Conservation (phyloP, 495 filamentous ascomycete species). For the Aspergillus sclerotioniger region DNA sequence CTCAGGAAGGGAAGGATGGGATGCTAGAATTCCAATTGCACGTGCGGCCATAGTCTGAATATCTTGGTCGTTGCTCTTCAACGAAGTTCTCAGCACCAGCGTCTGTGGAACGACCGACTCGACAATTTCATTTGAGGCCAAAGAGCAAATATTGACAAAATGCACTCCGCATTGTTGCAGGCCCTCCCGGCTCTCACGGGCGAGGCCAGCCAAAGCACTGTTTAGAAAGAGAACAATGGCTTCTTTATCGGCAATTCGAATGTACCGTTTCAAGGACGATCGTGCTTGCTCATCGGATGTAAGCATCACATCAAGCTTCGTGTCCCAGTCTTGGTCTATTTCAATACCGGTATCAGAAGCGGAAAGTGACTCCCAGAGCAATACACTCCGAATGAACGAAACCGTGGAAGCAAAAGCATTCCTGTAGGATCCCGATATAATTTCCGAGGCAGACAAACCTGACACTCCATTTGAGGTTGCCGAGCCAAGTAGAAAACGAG, state of each 20-base stretch:
- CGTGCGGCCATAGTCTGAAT: conserved; percentile 62
- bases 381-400: conserved; percentile 67
- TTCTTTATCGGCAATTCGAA: conserved; percentile 32
- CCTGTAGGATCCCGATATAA: conserved; percentile 33
- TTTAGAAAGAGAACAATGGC: conserved; percentile 44
- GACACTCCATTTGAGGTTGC: conserved; percentile 21
- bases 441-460: conserved; percentile 21
- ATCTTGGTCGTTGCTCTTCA: conserved; percentile 67
- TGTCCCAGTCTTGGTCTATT: conserved; percentile 82
- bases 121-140: conserved; percentile 55
- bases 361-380: conserved; percentile 68
- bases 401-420: conserved; percentile 58
- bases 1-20: conserved; percentile 52
- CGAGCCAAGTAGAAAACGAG: conserved; percentile 32
- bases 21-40: conserved; percentile 74
- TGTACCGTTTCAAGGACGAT: conserved; percentile 52
- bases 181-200: conserved; percentile 44
- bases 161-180: conserved; percentile 55
- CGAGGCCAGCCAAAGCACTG: conserved; percentile 59
- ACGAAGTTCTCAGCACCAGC: conserved; percentile 50
- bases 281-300: conserved; percentile 63
- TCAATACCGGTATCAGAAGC: conserved; percentile 48
- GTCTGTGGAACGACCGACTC: conserved; percentile 46
- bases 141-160: conserved; percentile 66
- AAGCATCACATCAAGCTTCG: conserved; percentile 67